These are phyloP conservation scores for Aspergillus ibericus DNA, from an alignment of 2,329 filamentous ascomycete genomes.

Conservation along the genomic window DNA sequence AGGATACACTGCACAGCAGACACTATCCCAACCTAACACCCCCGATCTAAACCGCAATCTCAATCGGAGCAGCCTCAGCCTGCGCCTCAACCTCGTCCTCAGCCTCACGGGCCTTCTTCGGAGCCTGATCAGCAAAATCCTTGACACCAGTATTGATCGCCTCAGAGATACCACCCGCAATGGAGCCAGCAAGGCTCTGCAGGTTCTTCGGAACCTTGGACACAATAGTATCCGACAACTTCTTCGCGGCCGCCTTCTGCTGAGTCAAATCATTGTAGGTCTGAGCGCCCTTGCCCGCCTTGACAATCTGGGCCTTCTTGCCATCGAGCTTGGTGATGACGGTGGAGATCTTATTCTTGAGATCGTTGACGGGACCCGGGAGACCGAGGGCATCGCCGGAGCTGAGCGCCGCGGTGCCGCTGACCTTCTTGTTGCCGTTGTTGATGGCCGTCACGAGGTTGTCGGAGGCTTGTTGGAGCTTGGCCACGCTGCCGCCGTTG, in stretches of 20 bases:
- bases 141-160: constrained; percentile 4
- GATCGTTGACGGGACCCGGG: constrained; percentile 13
- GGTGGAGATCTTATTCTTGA: constrained; percentile 9
- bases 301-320: constrained; percentile 9
- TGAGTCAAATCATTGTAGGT: constrained; percentile 8
- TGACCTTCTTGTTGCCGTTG: constrained; percentile 11
- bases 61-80: neutral
- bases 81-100: neutral
- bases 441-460: constrained; percentile 15
- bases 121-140: neutral
- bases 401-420: constrained; percentile 3
- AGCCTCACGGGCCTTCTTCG: neutral
- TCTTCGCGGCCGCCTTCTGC: constrained; percentile 7
- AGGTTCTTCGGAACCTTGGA: constrained; percentile 8
- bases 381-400: constrained; percentile 15
- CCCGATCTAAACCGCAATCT: neutral
- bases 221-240: constrained; percentile 4
- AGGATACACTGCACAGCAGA: neutral
- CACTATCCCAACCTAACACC: too few relatives aligned
- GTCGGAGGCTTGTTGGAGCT: constrained; percentile 10
- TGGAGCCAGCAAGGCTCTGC: neutral
- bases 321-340: constrained; percentile 6
- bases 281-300: constrained; percentile 10
- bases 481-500: constrained; percentile 10
- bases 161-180: constrained; percentile 1